Base-by-base conservation (phyloP, 805 yeast genomes). In the Starmerella bombicola region DNA sequence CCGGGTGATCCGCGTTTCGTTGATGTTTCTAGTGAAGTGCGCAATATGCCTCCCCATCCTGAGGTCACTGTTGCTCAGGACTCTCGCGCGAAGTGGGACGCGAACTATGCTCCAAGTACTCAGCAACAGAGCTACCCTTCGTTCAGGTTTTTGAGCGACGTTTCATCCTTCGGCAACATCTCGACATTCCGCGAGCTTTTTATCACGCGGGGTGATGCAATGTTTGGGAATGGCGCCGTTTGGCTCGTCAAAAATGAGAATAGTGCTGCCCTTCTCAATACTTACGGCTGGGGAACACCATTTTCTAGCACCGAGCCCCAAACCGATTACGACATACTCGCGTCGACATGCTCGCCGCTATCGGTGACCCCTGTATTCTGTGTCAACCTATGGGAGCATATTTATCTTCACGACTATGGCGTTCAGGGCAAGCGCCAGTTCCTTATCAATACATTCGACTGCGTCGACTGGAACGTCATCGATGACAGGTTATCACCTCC, bases 241-340 rank as follows among this genome's bases (percentile, higher is more conserved):
- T 91, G 98, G 97, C 65, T 91, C 20, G 80, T 88, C 21, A 82
- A 82, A 35, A 50, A 48, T 25, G 42, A 43, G 17, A 38, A 52
- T 23, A 33, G 67, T 19, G 66, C 84, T 49, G 76, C 74, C 31
- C 67, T 91, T 5, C 64, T 85, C 43, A 88, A 88, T 67, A 85
- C 97, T 8, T 91, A 88, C 63, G 84, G 85, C 57, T 75, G 82
- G 30, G 96, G 96, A n/a, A 69, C 81, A 10, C 93, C 95, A 23
- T 77, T 77, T 50, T 71, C 55, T n/a, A 52, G 42, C 26, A 38
- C 38, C 13, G 15, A 40, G 4, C 32, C 37, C 16, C 49, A 13
- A 28, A 9, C 33, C 7, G 39, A 36, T 17, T 15, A 35, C 41
- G 41, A 40, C 12, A 10, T 36, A 10, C 15, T 31, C n/a, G 24